Percentiles rank a stretch among this genome's conserved stretches.
These are phyloP conservation scores for Mycena maculata DNA, from an alignment of 768 basidiomycete species.

Conservation along the genomic window DNA sequence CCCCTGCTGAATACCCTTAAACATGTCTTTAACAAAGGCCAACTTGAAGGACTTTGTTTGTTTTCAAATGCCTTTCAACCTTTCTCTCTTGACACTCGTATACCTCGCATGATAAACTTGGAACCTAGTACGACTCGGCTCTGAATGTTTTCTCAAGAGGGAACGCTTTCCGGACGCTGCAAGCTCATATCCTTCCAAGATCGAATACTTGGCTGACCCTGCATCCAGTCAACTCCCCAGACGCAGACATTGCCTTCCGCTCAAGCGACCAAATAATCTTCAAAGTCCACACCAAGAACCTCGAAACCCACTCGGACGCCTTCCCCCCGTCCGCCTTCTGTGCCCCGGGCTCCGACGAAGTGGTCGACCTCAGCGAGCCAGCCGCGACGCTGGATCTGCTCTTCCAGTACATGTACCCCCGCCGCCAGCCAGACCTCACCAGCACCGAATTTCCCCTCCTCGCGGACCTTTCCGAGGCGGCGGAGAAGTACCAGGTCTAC, in stretches of 20 bases:
- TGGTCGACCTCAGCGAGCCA: neutral
- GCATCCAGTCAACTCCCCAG: constrained; percentile 27
- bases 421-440: constrained; percentile 31
- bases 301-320: constrained; percentile 30
- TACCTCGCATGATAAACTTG: too few relatives aligned
- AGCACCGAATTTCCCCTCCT: constrained; percentile 25
- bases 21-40: constrained; percentile 6
- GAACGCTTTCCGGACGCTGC: constrained; percentile 21
- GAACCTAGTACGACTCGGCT: too few relatives aligned
- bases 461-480: constrained; percentile 29
- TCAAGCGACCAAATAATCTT: constrained; percentile 30
- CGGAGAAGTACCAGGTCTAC: constrained; percentile 36
- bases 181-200: constrained; percentile 1
- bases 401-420: constrained; percentile 35
- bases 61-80: too few relatives aligned
- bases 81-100: too few relatives aligned
- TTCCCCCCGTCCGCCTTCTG: constrained; percentile 27
- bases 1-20: neutral
- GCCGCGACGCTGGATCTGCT: constrained; percentile 28
- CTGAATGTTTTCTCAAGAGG: neutral
- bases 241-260: constrained; percentile 28
- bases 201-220: neutral
- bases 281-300: constrained; percentile 26
- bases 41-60: constrained; percentile 1
- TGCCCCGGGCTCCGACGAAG: constrained; percentile 12